Percentiles rank a stretch among this genome's conserved stretches.
These are phyloP conservation scores for Macroventuria anomochaeta DNA, from an alignment of 2,329 filamentous ascomycete genomes.

Conservation along the genomic window DNA sequence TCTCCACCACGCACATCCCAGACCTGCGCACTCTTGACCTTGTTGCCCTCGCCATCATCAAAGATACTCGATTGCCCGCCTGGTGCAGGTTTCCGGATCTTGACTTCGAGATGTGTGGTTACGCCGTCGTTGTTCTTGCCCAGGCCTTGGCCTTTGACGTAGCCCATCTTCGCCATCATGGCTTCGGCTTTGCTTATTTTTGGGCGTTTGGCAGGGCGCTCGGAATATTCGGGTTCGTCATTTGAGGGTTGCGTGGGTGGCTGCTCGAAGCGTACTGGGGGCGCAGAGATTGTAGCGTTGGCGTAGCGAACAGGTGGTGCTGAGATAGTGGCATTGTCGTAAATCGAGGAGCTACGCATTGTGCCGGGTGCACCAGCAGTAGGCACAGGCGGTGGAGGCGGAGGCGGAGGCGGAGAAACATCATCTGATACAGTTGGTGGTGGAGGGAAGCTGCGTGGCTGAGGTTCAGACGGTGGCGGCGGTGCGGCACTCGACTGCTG, in stretches of 20 bases:
- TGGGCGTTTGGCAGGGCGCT: slow-evolving; percentile 49
- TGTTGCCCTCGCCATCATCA: slow-evolving; percentile 59
- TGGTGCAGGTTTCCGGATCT: slow-evolving; percentile 31
- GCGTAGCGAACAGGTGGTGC: slow-evolving; percentile 77
- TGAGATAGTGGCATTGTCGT: slow-evolving; percentile 67
- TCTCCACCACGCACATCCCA: slow-evolving; percentile 81
- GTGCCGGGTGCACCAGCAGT: slow-evolving; percentile 48
- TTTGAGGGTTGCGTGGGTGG: slow-evolving; percentile 23
- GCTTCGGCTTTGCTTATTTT: slow-evolving; percentile 68
- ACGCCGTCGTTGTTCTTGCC: slow-evolving; percentile 85
- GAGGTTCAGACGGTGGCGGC: slow-evolving; percentile 19
- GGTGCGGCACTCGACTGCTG: slow-evolving; percentile 15
- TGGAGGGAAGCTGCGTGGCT: slow-evolving; percentile 10
- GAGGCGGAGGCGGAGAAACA: slow-evolving; percentile 35
- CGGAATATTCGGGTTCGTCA: slow-evolving; percentile 17
- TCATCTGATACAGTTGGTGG: slow-evolving; percentile 22
- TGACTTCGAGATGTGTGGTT: slow-evolving; percentile 78
- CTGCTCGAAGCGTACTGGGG: slow-evolving; percentile 74
- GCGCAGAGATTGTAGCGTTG: slow-evolving; percentile 73
- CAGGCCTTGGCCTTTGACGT: slow-evolving; percentile 85
- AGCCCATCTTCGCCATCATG: slow-evolving; percentile 92
- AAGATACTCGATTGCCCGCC: slow-evolving; percentile 23
- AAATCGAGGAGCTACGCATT: slow-evolving; percentile 23
- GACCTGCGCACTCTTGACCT: slow-evolving; percentile 48
- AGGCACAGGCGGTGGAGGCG: slow-evolving; percentile 60